These are phyloP conservation scores for Cornus florida DNA, from an alignment of 148 eudicot species.

Conservation along the genomic window DNA sequence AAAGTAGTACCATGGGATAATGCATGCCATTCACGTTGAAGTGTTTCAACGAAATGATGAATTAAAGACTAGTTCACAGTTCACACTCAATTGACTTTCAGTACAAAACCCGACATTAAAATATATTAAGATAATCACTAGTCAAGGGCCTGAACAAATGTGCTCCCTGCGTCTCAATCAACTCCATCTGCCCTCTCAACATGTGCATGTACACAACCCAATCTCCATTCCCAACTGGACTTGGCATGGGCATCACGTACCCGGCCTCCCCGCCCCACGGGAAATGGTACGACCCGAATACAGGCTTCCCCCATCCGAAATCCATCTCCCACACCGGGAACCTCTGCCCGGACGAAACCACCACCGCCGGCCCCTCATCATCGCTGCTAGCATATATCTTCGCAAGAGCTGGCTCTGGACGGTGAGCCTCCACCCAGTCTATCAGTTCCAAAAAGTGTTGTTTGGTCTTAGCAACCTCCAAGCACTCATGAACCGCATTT, in stretches of 20 bases:
- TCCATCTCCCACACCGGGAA: constrained; percentile 60
- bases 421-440: constrained; percentile 72
- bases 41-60: too few relatives aligned
- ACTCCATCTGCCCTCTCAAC: constrained; percentile 42
- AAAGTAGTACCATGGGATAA: too few relatives aligned
- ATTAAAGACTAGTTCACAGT: too few relatives aligned
- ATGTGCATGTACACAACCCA: constrained; percentile 83
- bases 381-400: constrained; percentile 33
- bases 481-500: constrained; percentile 36
- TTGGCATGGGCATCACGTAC: constrained; percentile 81
- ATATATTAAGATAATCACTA: constrained; percentile 16
- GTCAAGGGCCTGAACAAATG: constrained; percentile 51
- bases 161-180: constrained; percentile 42
- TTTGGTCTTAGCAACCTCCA: constrained; percentile 34
- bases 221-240: constrained; percentile 58
- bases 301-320: constrained; percentile 77
- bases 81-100: too few relatives aligned
- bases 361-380: constrained; percentile 54
- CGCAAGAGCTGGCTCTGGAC: constrained; percentile 50
- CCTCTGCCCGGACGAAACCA: constrained; percentile 62
- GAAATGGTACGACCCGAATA: constrained; percentile 68
- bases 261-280: constrained; percentile 73
- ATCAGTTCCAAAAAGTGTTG: constrained; percentile 68
- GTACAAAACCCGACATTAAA: too few relatives aligned
- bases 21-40: too few relatives aligned